Conservation (phyloP, 2,329 filamentous ascomycete genomes). For the Pestalotiopsis sp. region DNA sequence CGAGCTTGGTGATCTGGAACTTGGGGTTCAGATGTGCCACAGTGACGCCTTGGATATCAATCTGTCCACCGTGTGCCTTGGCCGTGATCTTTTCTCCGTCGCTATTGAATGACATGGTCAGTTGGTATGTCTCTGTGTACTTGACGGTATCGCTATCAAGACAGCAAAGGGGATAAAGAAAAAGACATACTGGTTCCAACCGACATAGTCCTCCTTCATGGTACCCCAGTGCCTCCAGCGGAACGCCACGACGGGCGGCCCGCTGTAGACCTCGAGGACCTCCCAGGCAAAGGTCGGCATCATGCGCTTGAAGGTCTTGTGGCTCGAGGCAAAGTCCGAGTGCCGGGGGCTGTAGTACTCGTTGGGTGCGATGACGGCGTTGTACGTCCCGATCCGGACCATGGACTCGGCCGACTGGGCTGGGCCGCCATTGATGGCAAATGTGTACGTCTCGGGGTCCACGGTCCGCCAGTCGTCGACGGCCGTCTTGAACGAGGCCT, state of each 20-base stretch:
- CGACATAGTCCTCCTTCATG: slow-evolving; percentile 67
- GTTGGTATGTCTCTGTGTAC: background rate
- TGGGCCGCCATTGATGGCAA: slow-evolving; percentile 62
- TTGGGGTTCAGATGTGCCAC: slow-evolving; percentile 2
- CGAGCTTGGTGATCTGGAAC: slow-evolving; percentile 10
- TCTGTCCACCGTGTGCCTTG: slow-evolving; percentile 6
- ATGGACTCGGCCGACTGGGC: slow-evolving; percentile 61
- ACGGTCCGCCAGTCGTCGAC: slow-evolving; percentile 67
- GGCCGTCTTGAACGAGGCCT: slow-evolving; percentile 66
- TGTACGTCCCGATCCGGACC: slow-evolving; percentile 69
- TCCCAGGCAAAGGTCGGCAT: slow-evolving; percentile 75
- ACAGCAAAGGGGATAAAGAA: too few relatives aligned
- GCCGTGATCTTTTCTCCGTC: slow-evolving; percentile 9
- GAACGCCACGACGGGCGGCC: slow-evolving; percentile 62
- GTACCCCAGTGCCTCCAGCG: slow-evolving; percentile 68
- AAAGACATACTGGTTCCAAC: slow-evolving; percentile 58
- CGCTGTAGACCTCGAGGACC: slow-evolving; percentile 67
- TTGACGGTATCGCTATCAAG: too few relatives aligned
- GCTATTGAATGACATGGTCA: background rate
- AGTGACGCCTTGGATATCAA: slow-evolving; percentile 9
- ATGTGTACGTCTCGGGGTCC: slow-evolving; percentile 58
- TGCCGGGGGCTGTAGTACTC: slow-evolving; percentile 64
- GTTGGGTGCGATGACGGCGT: slow-evolving; percentile 63
- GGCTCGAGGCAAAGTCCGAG: slow-evolving; percentile 63
- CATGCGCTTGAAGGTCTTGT: slow-evolving; percentile 73